phyloP scores from a whole-genome alignment of 306 rosid species.

The Styphnolobium japonicum region DNA sequence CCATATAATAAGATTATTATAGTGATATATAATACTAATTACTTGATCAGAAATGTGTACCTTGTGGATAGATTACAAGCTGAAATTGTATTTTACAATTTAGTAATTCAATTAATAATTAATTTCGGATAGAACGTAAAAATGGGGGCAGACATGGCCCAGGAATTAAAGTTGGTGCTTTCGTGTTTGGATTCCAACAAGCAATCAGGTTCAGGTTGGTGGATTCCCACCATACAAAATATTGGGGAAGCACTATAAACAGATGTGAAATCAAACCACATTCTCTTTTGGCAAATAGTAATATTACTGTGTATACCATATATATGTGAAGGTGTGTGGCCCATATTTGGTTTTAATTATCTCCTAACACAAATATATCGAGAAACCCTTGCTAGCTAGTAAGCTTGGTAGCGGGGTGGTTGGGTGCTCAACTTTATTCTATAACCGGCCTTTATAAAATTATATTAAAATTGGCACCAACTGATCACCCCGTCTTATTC shows the following conservation, averaged over 20 bases:
- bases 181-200: slow-evolving; percentile 73
- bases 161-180: slow-evolving; percentile 61
- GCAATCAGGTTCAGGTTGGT: slow-evolving; percentile 40
- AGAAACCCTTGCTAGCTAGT: neutral
- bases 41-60: neutral
- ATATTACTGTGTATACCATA: neutral
- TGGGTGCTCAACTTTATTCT: too few species aligned
- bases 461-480: too few species aligned
- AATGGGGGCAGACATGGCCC: slow-evolving; percentile 36
- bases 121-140: neutral
- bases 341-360: neutral
- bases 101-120: neutral
- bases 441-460: too few species aligned
- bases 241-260: slow-evolving; percentile 34
- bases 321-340: neutral
- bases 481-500: too few species aligned
- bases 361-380: neutral
- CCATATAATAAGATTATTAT: neutral
- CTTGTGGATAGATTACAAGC: neutral
- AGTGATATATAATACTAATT: neutral
- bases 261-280: neutral
- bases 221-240: slow-evolving; percentile 51
- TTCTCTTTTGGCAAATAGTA: neutral
- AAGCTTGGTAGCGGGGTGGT: too few species aligned
- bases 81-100: neutral